Base-by-base conservation (phyloP, 139 green algal species). In the Mychonastes homosphaera region DNA sequence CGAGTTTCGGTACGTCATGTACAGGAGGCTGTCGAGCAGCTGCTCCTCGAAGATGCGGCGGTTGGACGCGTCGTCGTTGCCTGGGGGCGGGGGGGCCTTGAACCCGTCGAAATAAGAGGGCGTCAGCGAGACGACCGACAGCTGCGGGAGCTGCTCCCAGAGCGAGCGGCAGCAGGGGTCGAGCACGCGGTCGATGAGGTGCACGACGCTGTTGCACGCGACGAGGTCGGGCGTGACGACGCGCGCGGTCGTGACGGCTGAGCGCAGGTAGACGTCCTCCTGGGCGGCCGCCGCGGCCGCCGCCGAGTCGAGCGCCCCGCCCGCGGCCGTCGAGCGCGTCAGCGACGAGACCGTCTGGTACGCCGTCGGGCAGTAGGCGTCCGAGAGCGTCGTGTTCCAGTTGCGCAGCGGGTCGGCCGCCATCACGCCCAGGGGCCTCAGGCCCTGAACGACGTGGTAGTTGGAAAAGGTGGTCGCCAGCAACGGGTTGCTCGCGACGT, bases 171-270 rank as follows among this genome's bases (percentile, higher is more conserved):
- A 65, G 46, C 58, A 65, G 46, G 58, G 58, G 46, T 65, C 46
- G 23, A 65, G 45, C 33, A 47, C 58, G 3, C 19, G 15, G 21
- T 65, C 58, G 9, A 65, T 16, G 24, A 65, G 35, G 46, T 65
- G 58, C n/a, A 65, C 58, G 19, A 65, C 44, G 13, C 33, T 40
- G 34, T 65, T 65, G 58, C 58, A 65, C 23, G 58, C 58, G 24
- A 44, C 6, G 7, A 57, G 27, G 34, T 65, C 58, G 19, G 40
- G 46, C 32, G 23, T 3, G 21, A 5, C 18, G 7, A 55, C 26
- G 36, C 56, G 41, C 9, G 47, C 40, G 18, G 58, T 65, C 16
- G 36, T 54, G 24, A 30, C 53, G 6, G 58, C 58, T 21, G 32
- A 36, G 18, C 46, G 50, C 13, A 54, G 34, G 21, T 55, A 65